Evolutionary conservation across 257 asterid species (phyloP).

Genomic region (Solanum bulbocastanum): DNA sequence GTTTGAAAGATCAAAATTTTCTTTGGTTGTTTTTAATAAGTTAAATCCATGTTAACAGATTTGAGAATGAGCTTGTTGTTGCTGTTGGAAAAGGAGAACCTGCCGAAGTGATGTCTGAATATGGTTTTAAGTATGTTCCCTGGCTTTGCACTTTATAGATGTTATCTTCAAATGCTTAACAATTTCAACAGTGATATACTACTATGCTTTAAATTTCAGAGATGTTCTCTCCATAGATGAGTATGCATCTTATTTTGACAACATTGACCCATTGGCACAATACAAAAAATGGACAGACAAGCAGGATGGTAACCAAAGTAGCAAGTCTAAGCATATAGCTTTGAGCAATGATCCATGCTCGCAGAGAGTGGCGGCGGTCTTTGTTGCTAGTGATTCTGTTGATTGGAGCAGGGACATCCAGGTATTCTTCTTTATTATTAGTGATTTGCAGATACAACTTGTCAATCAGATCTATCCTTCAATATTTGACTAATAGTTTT

Average conservation of each 20-base stretch:
- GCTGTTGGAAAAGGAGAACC: slow-evolving; percentile 97
- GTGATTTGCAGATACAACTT: neutral
- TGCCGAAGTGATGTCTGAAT: slow-evolving; percentile 71
- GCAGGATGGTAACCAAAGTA: slow-evolving; percentile 10
- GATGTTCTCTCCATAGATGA: slow-evolving; percentile 73
- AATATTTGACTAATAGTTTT: neutral
- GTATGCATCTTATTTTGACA: slow-evolving; percentile 67
- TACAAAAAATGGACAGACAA: slow-evolving; percentile 46
- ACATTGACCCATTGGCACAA: slow-evolving; percentile 76
- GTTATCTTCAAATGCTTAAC: neutral
- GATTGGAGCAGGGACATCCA: slow-evolving; percentile 99
- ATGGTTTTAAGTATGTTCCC: slow-evolving; percentile 69
- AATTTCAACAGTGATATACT: neutral
- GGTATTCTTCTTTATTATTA: slow-evolving; percentile 25
- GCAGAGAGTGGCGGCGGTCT: slow-evolving; percentile 71
- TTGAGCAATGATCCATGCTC: slow-evolving; percentile 37
- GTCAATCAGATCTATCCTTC: neutral
- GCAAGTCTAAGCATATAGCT: slow-evolving; percentile 15
- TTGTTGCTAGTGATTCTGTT: slow-evolving; percentile 84
- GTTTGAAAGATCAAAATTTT: neutral
- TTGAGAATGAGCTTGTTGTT: slow-evolving; percentile 48
- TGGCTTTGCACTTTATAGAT: neutral
- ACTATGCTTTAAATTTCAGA: slow-evolving; percentile 27
- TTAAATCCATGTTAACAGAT: slow-evolving; percentile 31
- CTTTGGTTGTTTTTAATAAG: neutral